These are phyloP conservation scores for Dactylonectria estremocensis DNA, from an alignment of 2,329 filamentous ascomycete species.

Conservation along the genomic window DNA sequence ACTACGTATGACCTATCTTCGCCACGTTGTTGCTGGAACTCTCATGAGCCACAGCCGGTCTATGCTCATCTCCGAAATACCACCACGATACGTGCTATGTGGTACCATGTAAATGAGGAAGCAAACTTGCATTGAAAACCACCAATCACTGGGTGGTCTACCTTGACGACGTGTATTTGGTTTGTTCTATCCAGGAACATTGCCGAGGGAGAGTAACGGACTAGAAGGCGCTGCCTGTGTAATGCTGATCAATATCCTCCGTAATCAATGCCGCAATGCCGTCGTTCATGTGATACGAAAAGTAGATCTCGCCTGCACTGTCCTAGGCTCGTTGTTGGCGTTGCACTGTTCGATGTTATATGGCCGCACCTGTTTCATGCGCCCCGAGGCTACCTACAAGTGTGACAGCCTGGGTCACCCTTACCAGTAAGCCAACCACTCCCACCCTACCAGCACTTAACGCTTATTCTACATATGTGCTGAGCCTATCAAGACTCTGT, in stretches of 20 bases:
- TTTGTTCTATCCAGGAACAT: neutral
- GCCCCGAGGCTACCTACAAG: neutral
- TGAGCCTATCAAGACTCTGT: conserved; percentile 5
- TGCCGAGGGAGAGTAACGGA: conserved; percentile 11
- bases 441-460: conserved; percentile 5
- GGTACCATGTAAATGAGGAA: neutral
- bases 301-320: neutral
- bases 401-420: neutral
- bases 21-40: no score
- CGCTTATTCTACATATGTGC: neutral
- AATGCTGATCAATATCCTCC: neutral
- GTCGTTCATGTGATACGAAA: neutral
- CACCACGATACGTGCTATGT: neutral
- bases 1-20: neutral
- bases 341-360: conserved; percentile 4
- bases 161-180: conserved; percentile 6
- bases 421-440: conserved; percentile 19
- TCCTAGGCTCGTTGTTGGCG: neutral
- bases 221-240: neutral
- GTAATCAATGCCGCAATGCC: conserved; percentile 3
- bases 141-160: neutral
- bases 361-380: conserved; percentile 5
- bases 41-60: no score
- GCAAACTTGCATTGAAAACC: conserved; percentile 5
- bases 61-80: neutral